phyloP scores from a whole-genome alignment of 345 rosid species.

The Clausena lansium region DNA sequence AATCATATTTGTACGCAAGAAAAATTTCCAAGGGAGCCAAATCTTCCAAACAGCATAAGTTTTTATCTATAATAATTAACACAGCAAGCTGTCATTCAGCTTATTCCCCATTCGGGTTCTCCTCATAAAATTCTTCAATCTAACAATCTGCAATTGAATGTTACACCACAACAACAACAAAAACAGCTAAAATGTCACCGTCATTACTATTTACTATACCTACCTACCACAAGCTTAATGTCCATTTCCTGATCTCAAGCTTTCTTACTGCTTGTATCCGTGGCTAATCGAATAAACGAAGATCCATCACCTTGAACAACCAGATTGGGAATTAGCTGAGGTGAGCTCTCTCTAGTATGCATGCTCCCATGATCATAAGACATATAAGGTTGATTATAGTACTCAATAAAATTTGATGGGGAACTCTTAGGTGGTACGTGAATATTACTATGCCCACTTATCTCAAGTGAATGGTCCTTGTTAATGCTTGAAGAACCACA shows the following conservation, averaged over 20 bases:
- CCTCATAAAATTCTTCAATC: slow-evolving; percentile 3
- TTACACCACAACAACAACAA: slow-evolving; percentile 26
- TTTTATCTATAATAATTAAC: background rate
- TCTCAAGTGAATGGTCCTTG: slow-evolving; percentile 21
- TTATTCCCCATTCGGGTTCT: slow-evolving; percentile 11
- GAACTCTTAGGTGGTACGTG: slow-evolving; percentile 6
- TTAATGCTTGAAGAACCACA: slow-evolving; percentile 33
- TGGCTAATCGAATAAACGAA: slow-evolving; percentile 52
- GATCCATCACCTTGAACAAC: slow-evolving; percentile 64
- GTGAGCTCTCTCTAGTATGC: slow-evolving; percentile 37
- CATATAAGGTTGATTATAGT: slow-evolving; percentile 23
- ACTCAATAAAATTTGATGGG: slow-evolving; percentile 22
- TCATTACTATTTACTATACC: slow-evolving; percentile 32
- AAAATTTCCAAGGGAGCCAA: background rate
- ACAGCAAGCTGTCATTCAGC: slow-evolving; percentile 9
- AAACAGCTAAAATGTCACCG: slow-evolving; percentile 17
- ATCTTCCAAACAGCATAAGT: slow-evolving; percentile 12
- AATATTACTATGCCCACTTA: slow-evolving; percentile 12
- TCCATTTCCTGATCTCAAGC: slow-evolving; percentile 28
- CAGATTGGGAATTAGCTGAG: slow-evolving; percentile 63
- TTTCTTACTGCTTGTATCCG: slow-evolving; percentile 67
- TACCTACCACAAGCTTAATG: background rate
- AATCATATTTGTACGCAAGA: background rate
- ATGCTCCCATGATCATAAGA: slow-evolving; percentile 29
- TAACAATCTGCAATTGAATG: slow-evolving; percentile 21